Conservation (phyloP, 2,329 filamentous ascomycete species). For the Cladosporium oxysporum region DNA sequence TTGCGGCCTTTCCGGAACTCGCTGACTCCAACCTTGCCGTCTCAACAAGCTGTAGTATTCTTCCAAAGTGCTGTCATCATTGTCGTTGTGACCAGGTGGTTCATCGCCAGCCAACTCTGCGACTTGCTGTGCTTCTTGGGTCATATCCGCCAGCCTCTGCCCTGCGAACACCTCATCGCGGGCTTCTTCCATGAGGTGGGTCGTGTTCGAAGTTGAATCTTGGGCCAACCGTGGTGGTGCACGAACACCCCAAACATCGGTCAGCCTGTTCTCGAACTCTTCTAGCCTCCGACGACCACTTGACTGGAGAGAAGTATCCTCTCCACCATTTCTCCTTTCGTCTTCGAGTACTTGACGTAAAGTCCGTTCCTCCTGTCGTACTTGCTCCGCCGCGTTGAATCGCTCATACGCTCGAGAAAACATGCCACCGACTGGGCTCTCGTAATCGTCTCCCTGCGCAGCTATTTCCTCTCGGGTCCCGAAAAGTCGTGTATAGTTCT, state of each 20-base stretch:
- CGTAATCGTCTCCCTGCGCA: conserved; percentile 48
- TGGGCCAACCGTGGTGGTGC: conserved; percentile 12
- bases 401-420: conserved; percentile 48
- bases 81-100: conserved; percentile 18
- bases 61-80: conserved; percentile 27
- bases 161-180: conserved; percentile 21
- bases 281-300: conserved; percentile 22
- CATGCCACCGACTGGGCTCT: conserved; percentile 51
- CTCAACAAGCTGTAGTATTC: conserved; percentile 35
- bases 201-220: conserved; percentile 18
- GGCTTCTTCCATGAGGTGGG: conserved; percentile 19
- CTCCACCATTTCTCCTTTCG: conserved; percentile 31
- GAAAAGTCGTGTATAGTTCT: conserved; percentile 46
- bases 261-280: conserved; percentile 27
- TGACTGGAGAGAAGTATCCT: conserved; percentile 15
- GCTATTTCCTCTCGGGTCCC: conserved; percentile 50
- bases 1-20: not conserved
- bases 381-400: conserved; percentile 46
- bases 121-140: conserved; percentile 4
- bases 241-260: conserved; percentile 39
- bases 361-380: conserved; percentile 37
- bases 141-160: conserved; percentile 2
- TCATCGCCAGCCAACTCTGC: conserved; percentile 6
- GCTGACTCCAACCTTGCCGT: conserved; percentile 30
- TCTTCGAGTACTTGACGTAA: conserved; percentile 36